These are phyloP conservation scores for Penicillium malachiteum DNA, from an alignment of 495 filamentous ascomycete genomes.

Conservation along the genomic window DNA sequence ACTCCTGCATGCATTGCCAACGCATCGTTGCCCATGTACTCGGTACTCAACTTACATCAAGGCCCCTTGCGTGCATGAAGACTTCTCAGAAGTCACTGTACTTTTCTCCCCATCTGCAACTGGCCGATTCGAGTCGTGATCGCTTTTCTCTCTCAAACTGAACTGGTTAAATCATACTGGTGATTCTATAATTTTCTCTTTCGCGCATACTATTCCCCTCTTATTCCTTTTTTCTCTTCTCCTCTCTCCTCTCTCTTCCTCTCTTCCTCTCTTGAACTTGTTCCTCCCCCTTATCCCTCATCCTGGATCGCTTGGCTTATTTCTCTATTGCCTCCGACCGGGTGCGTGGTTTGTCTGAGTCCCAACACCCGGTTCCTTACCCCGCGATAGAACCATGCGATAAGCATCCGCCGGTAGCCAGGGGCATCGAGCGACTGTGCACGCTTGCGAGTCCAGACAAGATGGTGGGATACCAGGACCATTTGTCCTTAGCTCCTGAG, in stretches of 20 bases:
- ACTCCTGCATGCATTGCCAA: slow-evolving; percentile 39
- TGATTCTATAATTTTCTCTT: slow-evolving; percentile 6
- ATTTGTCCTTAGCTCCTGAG: slow-evolving; percentile 29
- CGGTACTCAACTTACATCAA: slow-evolving; percentile 7
- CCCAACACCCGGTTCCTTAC: slow-evolving; percentile 13
- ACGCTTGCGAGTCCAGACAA: slow-evolving; percentile 25
- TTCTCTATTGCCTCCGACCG: slow-evolving; percentile 11
- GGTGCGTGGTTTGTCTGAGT: slow-evolving; percentile 9
- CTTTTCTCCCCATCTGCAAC: slow-evolving; percentile 11
- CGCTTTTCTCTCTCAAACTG: background rate
- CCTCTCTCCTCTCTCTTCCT: background rate
- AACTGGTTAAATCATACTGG: background rate
- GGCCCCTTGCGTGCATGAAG: slow-evolving; percentile 8
- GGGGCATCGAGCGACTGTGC: slow-evolving; percentile 28
- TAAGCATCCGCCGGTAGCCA: slow-evolving; percentile 25
- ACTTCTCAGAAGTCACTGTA: background rate
- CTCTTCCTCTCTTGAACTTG: background rate
- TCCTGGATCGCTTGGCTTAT: slow-evolving; percentile 19
- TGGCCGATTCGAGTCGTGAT: slow-evolving; percentile 23
- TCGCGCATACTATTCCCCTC: background rate
- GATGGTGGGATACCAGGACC: slow-evolving; percentile 43
- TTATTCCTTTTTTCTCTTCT: background rate
- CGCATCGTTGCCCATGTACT: slow-evolving; percentile 23
- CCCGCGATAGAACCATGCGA: slow-evolving; percentile 34
- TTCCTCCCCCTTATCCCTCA: slow-evolving; percentile 7